Evolutionary conservation across 1,284 basidiomycete genomes (phyloP), one percentile per base, ranked within the genome.

Genomic region (Inonotus hispidus): DNA sequence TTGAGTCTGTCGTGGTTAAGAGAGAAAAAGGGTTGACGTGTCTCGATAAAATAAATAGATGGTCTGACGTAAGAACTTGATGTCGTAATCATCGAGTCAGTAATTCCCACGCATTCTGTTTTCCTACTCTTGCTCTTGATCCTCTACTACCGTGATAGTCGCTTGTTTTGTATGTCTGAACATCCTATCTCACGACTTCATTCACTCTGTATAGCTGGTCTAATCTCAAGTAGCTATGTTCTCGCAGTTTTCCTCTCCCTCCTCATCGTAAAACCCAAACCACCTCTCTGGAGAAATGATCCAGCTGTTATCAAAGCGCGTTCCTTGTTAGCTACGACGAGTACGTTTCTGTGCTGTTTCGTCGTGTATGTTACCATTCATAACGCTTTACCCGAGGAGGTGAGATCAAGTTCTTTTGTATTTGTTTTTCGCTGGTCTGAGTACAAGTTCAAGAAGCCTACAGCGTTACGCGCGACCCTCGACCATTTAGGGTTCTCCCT

Each of bases 231-330:
- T 23, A 62, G 61, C 37, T 63, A 63, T 35, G 58, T 63, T 2
- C 23, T 53, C 5, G 41, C 62, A 27, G 54, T 63, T 7, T 63
- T 56, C 47, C 19, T 63, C 1, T 63, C 62, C 14, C 58, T 47
- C 14, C 43, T 63, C 46, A 41, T 63, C 45, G 58, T 39, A 23
- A 41, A n/a, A 11, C 58, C 62, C 19, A 21, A 45, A 4, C 58
- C 62, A 2, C 62, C 62, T 10, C 41, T 63, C 19, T 84, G 82
- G 79, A 78, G 91, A 65, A 85, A 93, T 68, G 85, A 92, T 65
- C 84, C 90, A 0, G 77, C 79, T 38, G 87, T 93, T 16, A 90
- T 93, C 58, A 79, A 79, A 19, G 84, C 87, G 3, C 78, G 91
- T 49, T 70, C 92, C 39, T 62, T 75, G 5, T 84, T 84, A 10